phyloP scores from a whole-genome alignment of 139 green algal species.

The Tetraselmis chui region DNA sequence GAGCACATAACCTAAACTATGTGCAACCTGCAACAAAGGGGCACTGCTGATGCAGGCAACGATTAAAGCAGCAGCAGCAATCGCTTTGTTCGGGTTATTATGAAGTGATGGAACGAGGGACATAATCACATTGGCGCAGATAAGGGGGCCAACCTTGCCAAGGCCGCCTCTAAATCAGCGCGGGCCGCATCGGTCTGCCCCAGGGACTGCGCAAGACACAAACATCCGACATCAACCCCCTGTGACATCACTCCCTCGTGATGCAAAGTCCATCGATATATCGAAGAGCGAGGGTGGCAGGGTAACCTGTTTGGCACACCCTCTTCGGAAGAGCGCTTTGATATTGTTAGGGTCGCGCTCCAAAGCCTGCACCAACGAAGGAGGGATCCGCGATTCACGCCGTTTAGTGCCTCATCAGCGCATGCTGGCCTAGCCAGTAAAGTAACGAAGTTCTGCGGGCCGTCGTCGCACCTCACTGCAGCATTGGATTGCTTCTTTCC shows the following conservation, averaged over 20 bases:
- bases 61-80: not conserved
- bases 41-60: not conserved
- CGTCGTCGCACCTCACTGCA: conserved; percentile 43
- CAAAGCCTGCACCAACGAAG: not conserved
- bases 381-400: too few relatives aligned
- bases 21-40: too few relatives aligned
- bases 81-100: not conserved
- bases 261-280: too few relatives aligned
- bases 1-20: too few relatives aligned
- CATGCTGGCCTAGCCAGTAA: too few relatives aligned
- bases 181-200: not conserved
- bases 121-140: not conserved
- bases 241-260: too few relatives aligned
- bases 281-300: too few relatives aligned
- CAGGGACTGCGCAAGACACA: not conserved
- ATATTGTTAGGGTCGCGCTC: conserved; percentile 17
- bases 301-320: conserved; percentile 2
- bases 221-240: too few relatives aligned
- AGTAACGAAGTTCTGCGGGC: too few relatives aligned
- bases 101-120: not conserved
- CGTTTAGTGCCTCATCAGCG: too few relatives aligned
- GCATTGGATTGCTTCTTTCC: conserved; percentile 40
- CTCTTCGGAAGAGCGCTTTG: conserved; percentile 73
- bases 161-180: not conserved
- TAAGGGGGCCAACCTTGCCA: not conserved